Percentiles rank a stretch among this genome's conserved stretches.
Evolutionary conservation across 768 basidiomycete species (phyloP).

Genomic region (Inosperma sp.): DNA sequence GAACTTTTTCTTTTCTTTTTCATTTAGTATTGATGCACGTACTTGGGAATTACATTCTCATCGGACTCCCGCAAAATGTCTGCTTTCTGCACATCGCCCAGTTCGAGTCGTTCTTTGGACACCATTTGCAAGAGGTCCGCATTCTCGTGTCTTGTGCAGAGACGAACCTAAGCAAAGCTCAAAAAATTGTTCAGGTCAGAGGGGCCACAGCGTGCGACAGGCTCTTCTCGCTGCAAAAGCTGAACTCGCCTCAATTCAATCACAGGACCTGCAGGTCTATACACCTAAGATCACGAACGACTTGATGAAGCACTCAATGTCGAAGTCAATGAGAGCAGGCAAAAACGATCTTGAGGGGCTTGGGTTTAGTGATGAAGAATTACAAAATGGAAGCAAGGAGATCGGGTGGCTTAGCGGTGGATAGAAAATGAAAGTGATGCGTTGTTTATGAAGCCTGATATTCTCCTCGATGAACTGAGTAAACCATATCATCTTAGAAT

Average conservation of each 20-base stretch:
- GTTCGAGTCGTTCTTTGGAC: slow-evolving; percentile 25
- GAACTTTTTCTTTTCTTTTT: background rate
- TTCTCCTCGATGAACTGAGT: slow-evolving; percentile 57
- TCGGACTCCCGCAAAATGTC: slow-evolving; percentile 32
- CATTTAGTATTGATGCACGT: slow-evolving; percentile 27
- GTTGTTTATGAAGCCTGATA: slow-evolving; percentile 51
- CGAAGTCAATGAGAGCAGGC: slow-evolving; percentile 45
- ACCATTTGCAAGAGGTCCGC: slow-evolving; percentile 29
- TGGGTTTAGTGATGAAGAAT: slow-evolving; percentile 45
- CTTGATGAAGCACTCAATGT: slow-evolving; percentile 30
- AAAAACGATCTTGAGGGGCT: slow-evolving; percentile 48
- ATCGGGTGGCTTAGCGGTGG: slow-evolving; percentile 55
- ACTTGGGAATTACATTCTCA: slow-evolving; percentile 28
- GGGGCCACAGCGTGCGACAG: slow-evolving; percentile 54
- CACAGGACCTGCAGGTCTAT: slow-evolving; percentile 26
- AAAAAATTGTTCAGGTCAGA: slow-evolving; percentile 50
- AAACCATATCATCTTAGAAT: background rate
- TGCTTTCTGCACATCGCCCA: slow-evolving; percentile 31
- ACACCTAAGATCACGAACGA: slow-evolving; percentile 24
- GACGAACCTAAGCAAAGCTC: slow-evolving; percentile 30
- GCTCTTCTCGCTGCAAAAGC: slow-evolving; percentile 44
- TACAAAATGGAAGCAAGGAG: slow-evolving; percentile 30
- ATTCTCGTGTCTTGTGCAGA: slow-evolving; percentile 23
- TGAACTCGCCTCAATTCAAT: slow-evolving; percentile 30
- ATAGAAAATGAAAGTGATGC: slow-evolving; percentile 57